Base-by-base conservation (phyloP, 2,329 filamentous ascomycete species). In the Cercospora beticola region DNA sequence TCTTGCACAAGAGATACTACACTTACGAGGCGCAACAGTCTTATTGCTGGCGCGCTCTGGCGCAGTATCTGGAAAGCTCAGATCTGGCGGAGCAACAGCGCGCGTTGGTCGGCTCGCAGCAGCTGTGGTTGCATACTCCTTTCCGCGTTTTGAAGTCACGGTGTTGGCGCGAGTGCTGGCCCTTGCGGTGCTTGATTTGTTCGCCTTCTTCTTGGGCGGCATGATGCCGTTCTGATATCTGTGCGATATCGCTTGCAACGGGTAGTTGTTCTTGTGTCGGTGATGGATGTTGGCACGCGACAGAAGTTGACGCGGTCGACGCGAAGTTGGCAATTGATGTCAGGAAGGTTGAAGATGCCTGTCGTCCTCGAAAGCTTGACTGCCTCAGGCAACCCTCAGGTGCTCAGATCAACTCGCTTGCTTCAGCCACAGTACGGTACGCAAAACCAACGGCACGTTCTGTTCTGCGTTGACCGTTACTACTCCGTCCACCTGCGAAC, bases 91-190 rank as follows among this genome's bases (percentile, higher is more conserved):
- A 16, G 62, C 60, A 28, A 56, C 65, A 12, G 43, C 62, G 64
- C 74, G 73, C 28, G 68, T 67, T 62, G 75, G 68, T 65, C 75
- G 74, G 60, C 64, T 71, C 26, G 69, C 66, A 40, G 75, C 75
- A 33, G 77, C 76, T 21, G 76, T 77, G 9, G 73, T 72, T 31
- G 75, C 73, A 59, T 70, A 62, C 21, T 73, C 75, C 64, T 71
- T 76, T 40, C 76, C 73, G 30, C 49, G 30, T 61, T 71, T 70
- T 26, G 70, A 70, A 1, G 74, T 75, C 46, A 75, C 63, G 7
- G 72, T 69, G 2, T 69, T 46, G 57, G 62, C 12, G 65, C 54
- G 23, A 33, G 58, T 12, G 65, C 46, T n/a, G 49, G 65, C 23
- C 18, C 23, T 52, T 43, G 56, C 16, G 21, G 63, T 31, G 16